phyloP scores from a whole-genome alignment of 1,284 basidiomycete species.

The Tetrapyrgos nigripes region DNA sequence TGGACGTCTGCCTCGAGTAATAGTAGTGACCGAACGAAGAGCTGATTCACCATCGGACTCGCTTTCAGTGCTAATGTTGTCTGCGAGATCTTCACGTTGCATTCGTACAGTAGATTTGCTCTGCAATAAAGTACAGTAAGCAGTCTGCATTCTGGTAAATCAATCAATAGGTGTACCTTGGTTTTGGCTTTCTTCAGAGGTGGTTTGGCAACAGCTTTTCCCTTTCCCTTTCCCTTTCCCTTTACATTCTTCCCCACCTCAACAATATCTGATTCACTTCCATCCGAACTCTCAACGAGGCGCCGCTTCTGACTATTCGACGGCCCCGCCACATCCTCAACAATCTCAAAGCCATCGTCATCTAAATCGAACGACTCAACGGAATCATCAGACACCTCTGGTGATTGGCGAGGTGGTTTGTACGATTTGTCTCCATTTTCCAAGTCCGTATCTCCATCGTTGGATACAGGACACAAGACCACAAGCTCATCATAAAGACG shows the following conservation, averaged over 20 bases:
- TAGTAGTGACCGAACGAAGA: conserved; percentile 19
- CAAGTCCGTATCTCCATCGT: no score
- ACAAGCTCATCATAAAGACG: neutral
- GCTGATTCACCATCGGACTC: conserved; percentile 28
- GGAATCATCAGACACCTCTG: no score
- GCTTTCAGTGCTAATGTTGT: conserved; percentile 10
- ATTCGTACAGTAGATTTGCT: neutral
- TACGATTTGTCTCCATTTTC: no score
- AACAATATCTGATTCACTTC: neutral
- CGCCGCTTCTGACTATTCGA: neutral
- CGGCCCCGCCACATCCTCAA: neutral
- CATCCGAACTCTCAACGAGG: neutral
- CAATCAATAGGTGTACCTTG: neutral
- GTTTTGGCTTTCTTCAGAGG: no score
- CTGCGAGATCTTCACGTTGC: neutral
- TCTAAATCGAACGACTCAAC: neutral
- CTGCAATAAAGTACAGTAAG: no score
- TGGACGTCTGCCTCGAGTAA: conserved; percentile 10
- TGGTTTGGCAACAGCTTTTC: no score
- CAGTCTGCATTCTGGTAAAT: neutral
- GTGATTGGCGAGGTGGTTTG: no score
- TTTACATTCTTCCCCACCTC: conserved; percentile 1
- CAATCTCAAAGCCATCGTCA: neutral
- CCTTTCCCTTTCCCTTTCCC: neutral
- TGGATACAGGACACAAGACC: neutral